These are phyloP conservation scores for Vigna trinervia DNA, from an alignment of 306 rosid species.

Conservation along the genomic window DNA sequence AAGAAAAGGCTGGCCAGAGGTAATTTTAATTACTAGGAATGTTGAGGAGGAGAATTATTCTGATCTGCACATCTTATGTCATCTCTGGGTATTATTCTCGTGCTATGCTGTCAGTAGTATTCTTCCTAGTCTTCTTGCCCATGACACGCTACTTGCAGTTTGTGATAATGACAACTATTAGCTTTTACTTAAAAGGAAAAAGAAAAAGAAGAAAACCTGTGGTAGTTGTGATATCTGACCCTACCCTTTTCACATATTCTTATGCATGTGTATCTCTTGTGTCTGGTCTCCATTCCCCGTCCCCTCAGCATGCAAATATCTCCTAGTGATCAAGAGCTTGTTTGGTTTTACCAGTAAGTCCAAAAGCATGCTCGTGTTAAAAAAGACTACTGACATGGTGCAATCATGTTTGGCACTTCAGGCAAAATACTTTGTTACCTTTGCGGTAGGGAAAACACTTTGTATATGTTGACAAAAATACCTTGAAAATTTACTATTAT, in stretches of 20 bases:
- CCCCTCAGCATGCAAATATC: constrained; percentile 8
- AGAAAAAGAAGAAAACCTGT: background rate
- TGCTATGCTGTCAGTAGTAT: constrained; percentile 24
- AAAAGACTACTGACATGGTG: background rate
- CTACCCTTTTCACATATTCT: background rate
- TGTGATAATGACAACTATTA: constrained; percentile 11
- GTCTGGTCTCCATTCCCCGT: background rate
- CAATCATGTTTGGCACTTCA: background rate
- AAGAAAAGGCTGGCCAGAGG: constrained; percentile 21
- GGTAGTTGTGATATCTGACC: constrained; percentile 41
- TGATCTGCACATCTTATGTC: constrained; percentile 7
- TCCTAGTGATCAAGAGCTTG: background rate
- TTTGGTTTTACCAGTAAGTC: background rate
- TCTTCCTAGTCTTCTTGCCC: background rate
- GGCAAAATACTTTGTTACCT: background rate
- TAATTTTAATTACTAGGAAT: constrained; percentile 5
- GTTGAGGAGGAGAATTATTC: constrained; percentile 9
- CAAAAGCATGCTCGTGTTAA: background rate
- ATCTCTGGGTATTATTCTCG: constrained; percentile 12
- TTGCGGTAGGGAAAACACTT: background rate
- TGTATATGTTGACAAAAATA: background rate
- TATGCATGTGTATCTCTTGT: background rate
- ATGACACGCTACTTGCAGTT: constrained; percentile 8
- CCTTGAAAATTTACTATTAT: background rate
- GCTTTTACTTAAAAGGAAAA: background rate